Base-by-base conservation (phyloP, 495 filamentous ascomycete genomes). In the Sporormia fimetaria region DNA sequence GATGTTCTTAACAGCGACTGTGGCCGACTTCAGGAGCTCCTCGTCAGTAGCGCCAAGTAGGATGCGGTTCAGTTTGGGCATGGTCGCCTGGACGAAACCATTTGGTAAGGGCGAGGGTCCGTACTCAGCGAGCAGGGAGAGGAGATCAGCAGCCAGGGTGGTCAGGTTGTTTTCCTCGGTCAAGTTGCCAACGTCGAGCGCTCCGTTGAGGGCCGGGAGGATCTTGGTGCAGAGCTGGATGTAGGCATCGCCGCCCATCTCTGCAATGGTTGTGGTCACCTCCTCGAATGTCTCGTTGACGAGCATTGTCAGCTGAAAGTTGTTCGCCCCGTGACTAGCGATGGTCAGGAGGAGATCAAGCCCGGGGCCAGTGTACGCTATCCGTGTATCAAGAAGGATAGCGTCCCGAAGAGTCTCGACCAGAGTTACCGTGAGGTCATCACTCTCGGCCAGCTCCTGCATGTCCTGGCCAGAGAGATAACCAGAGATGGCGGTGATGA, bases 201-300 rank as follows among this genome's bases (percentile, higher is more conserved):
- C 85, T 15, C 81, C 83, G 6, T 75, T 93, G 31, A 98, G 60
- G 1, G 83, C 83, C 16, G 90, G 90, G 10, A 95, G 60, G 10
- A 94, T 82, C 61, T 87, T 92, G 28, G 75, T 70, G 54, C 88
- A 93, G 2, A 98, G 71, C n/a, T 72, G 74, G 16, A 75, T 67
- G 59, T 88, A 98, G 8, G 74, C 59, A 17, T 83, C 77, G n/a
- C 57, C 62, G 12, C 78, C 73, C 14, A 70, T 62, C 10, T 78
- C 71, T 4, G 75, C 59, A 47, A 94, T 71, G 3, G 70, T 70
- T 21, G 72, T 69, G 0, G 80, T 78, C 44, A 94, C 76, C 25
- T 87, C 81, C 61, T 94, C 87, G 54, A 98, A 93, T 0, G 85
- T 76, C 59, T 96, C 92, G 40, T 73, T 81, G 11, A 94, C 80